Evolutionary conservation across 768 basidiomycete genomes (phyloP), one percentile per base, ranked within the genome.

Genomic region (Leccinellum luteum): DNA sequence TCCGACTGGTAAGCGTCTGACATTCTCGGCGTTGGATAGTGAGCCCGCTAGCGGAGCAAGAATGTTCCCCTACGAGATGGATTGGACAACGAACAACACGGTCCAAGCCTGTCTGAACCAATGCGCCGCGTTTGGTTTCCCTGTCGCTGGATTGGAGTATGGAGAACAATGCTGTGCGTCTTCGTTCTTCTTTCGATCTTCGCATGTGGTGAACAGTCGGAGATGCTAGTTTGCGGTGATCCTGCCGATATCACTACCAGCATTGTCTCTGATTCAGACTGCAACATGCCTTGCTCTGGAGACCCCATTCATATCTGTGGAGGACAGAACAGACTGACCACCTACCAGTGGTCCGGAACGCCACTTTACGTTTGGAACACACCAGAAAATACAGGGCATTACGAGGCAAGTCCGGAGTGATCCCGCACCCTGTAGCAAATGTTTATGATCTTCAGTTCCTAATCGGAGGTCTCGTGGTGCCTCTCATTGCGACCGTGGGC

Each of bases 221-320:
- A 6, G 7, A 52, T 48, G 15, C 3, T 49, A 90, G 89, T 81
- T 69, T 91, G 90, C 55, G 90, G 90, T 53, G 90, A 92, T 67
- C 64, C 78, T 8, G 70, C 72, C 3, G 83, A 90, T 58, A 78
- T 88, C 12, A 52, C 70, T 1, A 44, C 63, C 41, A 73, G 76
- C 12, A 65, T 67, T n/a, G 69, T 70, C 14, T 50, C 74, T 0
- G 78, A 74, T 38, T 69, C 73, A 0, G 69, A 80, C 12, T 83
- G 82, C 50, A 65, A 66, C 30, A 70, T 77, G 21, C 74, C 85
- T 25, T 91, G 90, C 70, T 79, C 87, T 19, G 90, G 88, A 0
- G 88, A 90, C 64, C 84, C 87, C 0, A 67, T 79, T 15, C 85
- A 89, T 63, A 68, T 87, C 0, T 91, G 90, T 65, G 90, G 90